Percentiles rank a stretch among this genome's conserved stretches.
phyloP scores from a whole-genome alignment of 768 basidiomycete genomes.

The Arthromyces matolae region DNA sequence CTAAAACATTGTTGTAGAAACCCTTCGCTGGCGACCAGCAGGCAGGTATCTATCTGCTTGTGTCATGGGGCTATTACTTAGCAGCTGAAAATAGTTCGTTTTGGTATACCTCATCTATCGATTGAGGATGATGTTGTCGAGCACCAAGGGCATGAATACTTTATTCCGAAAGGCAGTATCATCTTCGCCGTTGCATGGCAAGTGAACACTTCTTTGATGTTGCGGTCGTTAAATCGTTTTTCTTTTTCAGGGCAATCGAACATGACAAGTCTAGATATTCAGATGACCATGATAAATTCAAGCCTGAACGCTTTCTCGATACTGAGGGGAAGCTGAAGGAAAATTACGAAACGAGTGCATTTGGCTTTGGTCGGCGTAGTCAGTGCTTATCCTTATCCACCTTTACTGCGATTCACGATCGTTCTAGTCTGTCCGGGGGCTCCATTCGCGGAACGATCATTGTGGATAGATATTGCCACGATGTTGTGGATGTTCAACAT shows the following conservation, averaged over 20 bases:
- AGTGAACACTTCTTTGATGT: neutral
- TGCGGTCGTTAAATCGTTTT: no score
- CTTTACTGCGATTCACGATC: neutral
- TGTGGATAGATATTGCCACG: neutral
- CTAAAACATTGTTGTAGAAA: neutral
- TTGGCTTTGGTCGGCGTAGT: neutral
- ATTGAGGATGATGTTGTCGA: neutral
- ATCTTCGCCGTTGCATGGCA: neutral
- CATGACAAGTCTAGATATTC: neutral
- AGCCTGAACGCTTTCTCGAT: neutral
- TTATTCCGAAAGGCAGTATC: neutral
- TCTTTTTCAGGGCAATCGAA: neutral
- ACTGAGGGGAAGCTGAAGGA: neutral
- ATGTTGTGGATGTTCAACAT: neutral
- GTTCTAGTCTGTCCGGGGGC: neutral
- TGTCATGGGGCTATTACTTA: neutral
- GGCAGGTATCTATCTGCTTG: neutral
- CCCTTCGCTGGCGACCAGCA: neutral
- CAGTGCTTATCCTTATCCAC: neutral
- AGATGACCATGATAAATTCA: neutral
- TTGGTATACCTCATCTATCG: neutral
- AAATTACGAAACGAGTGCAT: neutral
- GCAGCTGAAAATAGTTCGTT: neutral
- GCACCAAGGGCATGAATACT: neutral
- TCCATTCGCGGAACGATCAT: neutral